Evolutionary conservation across 306 rosid genomes (phyloP).

Genomic region (Cucurbita maxima): DNA sequence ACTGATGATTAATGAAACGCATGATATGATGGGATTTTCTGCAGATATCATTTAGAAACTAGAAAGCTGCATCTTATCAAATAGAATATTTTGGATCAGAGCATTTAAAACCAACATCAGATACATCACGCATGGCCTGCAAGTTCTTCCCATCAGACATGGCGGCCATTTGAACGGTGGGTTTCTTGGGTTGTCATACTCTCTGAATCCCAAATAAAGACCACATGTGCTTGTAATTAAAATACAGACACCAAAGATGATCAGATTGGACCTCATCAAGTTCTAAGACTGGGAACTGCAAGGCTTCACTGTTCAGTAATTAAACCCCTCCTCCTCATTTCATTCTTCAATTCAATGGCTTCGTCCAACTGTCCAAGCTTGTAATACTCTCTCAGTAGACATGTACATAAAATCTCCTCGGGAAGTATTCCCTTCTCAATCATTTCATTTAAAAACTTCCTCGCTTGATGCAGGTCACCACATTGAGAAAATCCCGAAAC

Average conservation of each 20-base stretch:
- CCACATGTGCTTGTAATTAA: not conserved
- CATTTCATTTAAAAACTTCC: constrained; percentile 62
- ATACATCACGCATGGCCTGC: not conserved
- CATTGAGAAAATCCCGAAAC: constrained; percentile 57
- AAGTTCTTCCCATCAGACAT: not conserved
- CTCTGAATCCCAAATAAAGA: not conserved
- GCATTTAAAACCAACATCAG: not conserved
- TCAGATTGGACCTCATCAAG: constrained; percentile 22
- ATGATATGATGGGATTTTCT: not conserved
- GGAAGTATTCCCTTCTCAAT: constrained; percentile 53
- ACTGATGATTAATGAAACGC: not conserved
- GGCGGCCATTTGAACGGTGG: not conserved
- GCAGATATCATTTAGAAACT: not conserved
- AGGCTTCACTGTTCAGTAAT: constrained; percentile 17
- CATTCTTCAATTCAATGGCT: constrained; percentile 51
- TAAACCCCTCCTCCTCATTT: constrained; percentile 47
- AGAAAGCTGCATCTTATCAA: not conserved
- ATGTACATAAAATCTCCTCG: constrained; percentile 53
- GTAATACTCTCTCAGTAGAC: constrained; percentile 45
- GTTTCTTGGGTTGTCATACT: not conserved
- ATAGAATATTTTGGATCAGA: not conserved
- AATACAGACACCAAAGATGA: not conserved
- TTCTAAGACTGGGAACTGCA: constrained; percentile 19
- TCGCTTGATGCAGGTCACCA: constrained; percentile 59
- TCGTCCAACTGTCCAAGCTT: constrained; percentile 51